phyloP scores from a whole-genome alignment of 148 eudicot species.

The Cornus kousa region DNA sequence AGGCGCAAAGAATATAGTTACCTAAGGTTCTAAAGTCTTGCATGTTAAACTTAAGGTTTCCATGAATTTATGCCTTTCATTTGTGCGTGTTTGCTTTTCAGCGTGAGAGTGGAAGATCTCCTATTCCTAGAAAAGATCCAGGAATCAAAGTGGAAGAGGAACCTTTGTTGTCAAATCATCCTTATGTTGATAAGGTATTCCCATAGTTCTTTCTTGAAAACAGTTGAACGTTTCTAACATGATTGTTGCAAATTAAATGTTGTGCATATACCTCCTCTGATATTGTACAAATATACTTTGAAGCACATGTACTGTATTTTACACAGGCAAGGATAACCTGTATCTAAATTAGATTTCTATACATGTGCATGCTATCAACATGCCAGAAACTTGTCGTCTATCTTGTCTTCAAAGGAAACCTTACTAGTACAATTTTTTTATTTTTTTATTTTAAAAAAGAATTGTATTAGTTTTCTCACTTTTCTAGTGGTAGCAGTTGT shows the following conservation, averaged over 20 bases:
- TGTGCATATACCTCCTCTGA: not conserved
- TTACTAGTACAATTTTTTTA: not conserved
- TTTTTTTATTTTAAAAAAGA: too few relatives aligned
- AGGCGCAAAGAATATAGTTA: not conserved
- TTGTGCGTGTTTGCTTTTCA: conserved; percentile 29
- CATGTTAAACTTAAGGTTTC: not conserved
- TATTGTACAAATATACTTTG: not conserved
- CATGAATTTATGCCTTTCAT: conserved; percentile 6
- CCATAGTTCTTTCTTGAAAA: not conserved
- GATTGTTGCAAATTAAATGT: conserved; percentile 2
- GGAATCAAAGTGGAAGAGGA: conserved; percentile 83
- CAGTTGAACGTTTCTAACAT: not conserved
- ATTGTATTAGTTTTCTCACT: too few relatives aligned
- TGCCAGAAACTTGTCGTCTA: not conserved
- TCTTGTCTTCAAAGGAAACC: not conserved
- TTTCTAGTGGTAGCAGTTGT: too few relatives aligned
- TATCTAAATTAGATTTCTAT: not conserved
- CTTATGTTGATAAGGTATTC: conserved; percentile 88
- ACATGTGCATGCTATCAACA: not conserved
- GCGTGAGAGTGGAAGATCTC: conserved; percentile 96
- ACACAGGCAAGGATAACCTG: not conserved
- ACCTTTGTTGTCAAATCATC: conserved; percentile 84
- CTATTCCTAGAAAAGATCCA: conserved; percentile 79
- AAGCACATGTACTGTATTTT: not conserved
- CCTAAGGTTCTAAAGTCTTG: not conserved